Evolutionary conservation across 305 asterid species (phyloP).

Genomic region (Fraxinus platypoda): DNA sequence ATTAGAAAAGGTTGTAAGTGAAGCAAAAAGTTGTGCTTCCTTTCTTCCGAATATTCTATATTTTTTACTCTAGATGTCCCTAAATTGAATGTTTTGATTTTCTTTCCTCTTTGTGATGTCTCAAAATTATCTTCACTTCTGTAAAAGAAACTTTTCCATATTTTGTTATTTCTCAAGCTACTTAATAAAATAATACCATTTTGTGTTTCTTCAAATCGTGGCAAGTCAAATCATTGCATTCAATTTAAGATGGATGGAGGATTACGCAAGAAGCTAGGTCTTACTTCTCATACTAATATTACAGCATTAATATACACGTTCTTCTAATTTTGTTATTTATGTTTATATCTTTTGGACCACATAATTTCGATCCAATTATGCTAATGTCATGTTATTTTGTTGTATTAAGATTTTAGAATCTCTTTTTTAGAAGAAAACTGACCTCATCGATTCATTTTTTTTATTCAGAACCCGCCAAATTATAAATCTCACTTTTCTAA

Average conservation of each 20-base stretch:
- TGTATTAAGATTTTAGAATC: background rate
- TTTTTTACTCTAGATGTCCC: background rate
- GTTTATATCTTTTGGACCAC: background rate
- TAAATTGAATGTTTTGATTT: background rate
- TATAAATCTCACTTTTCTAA: background rate
- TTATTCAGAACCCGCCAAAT: background rate
- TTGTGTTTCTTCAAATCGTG: background rate
- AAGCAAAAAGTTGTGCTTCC: background rate
- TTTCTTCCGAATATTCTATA: background rate
- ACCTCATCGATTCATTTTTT: background rate
- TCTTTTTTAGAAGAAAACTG: background rate
- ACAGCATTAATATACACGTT: background rate
- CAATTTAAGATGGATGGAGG: background rate
- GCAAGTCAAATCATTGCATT: background rate
- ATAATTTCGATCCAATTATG: background rate
- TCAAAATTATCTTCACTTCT: background rate
- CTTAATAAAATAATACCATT: background rate
- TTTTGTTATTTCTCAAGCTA: background rate
- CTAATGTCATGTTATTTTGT: background rate
- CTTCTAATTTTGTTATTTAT: background rate
- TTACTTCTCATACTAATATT: background rate
- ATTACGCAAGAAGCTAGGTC: background rate
- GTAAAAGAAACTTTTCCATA: background rate
- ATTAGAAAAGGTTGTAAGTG: background rate
- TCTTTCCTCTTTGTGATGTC: background rate